These are phyloP conservation scores for Clitopilus passeckerianus DNA, from an alignment of 768 basidiomycete species.

Conservation along the genomic window DNA sequence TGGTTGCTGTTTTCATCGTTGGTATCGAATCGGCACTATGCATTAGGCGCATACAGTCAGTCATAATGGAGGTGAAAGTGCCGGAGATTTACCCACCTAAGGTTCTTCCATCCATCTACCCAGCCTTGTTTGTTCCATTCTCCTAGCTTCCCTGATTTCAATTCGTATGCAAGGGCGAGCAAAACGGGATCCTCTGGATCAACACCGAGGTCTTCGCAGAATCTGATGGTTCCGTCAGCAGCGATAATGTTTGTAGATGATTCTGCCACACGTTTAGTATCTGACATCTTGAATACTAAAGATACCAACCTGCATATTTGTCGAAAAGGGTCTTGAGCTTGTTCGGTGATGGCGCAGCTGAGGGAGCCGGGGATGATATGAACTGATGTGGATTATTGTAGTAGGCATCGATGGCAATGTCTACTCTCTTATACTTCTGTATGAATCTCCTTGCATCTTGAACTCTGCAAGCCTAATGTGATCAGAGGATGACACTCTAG, in stretches of 20 bases:
- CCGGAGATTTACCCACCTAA: conserved; percentile 45
- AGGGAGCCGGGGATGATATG: conserved; percentile 12
- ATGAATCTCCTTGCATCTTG: conserved; percentile 66
- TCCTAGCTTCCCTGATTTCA: conserved; percentile 71
- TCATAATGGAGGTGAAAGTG: background rate
- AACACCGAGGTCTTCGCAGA: conserved; percentile 67
- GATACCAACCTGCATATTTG: conserved; percentile 54
- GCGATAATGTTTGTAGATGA: conserved; percentile 45
- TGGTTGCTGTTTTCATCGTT: conserved; percentile 54
- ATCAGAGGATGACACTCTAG: conserved; percentile 18
- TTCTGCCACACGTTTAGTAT: background rate
- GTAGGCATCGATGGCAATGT: conserved; percentile 70
- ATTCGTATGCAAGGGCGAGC: conserved; percentile 75
- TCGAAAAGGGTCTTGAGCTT: conserved; percentile 59
- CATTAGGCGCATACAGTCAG: background rate
- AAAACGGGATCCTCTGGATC: conserved; percentile 81
- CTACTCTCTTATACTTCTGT: conserved; percentile 64
- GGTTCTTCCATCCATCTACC: conserved; percentile 74
- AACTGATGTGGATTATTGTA: conserved; percentile 50
- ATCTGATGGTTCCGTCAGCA: conserved; percentile 74
- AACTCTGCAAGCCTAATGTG: conserved; percentile 24
- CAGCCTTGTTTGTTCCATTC: conserved; percentile 69
- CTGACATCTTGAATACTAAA: conserved; percentile 5
- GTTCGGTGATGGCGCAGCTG: conserved; percentile 39
- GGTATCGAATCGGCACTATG: conserved; percentile 61